phyloP scores from a whole-genome alignment of 345 rosid species.

The Arabidopsis arenosa region DNA sequence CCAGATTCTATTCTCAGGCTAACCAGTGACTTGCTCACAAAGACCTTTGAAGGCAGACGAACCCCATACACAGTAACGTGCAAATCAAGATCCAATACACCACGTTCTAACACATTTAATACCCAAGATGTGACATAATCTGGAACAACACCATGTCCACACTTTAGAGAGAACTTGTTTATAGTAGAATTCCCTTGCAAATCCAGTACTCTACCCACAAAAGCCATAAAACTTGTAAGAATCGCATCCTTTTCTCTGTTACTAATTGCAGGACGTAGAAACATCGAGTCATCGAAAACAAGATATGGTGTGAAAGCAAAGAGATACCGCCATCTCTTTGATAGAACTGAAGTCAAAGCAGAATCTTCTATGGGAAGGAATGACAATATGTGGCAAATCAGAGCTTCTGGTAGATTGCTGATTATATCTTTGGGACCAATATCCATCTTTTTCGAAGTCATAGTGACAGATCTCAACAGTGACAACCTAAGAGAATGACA shows the following conservation, averaged over 20 bases:
- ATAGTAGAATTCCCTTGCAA: background rate
- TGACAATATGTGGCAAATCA: slow-evolving; percentile 33
- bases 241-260: no score
- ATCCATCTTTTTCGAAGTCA: background rate
- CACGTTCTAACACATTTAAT: slow-evolving; percentile 23
- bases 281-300: background rate
- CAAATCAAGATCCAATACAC: slow-evolving; percentile 13
- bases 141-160: slow-evolving; percentile 1
- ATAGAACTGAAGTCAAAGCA: slow-evolving; percentile 33
- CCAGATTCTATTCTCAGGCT: background rate
- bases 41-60: slow-evolving; percentile 10
- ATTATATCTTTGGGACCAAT: slow-evolving; percentile 4
- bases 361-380: slow-evolving; percentile 28
- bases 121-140: background rate
- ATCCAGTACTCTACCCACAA: slow-evolving; percentile 16
- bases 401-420: slow-evolving; percentile 28
- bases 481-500: background rate
- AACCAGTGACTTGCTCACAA: slow-evolving; percentile 19
- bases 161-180: slow-evolving; percentile 13
- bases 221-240: background rate
- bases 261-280: background rate
- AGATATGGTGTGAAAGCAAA: slow-evolving; percentile 21
- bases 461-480: slow-evolving; percentile 2
- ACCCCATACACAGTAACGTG: background rate
- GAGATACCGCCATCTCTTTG: slow-evolving; percentile 19